Base-by-base conservation (phyloP, 129 eudicot genomes). In the Erigeron canadensis region DNA sequence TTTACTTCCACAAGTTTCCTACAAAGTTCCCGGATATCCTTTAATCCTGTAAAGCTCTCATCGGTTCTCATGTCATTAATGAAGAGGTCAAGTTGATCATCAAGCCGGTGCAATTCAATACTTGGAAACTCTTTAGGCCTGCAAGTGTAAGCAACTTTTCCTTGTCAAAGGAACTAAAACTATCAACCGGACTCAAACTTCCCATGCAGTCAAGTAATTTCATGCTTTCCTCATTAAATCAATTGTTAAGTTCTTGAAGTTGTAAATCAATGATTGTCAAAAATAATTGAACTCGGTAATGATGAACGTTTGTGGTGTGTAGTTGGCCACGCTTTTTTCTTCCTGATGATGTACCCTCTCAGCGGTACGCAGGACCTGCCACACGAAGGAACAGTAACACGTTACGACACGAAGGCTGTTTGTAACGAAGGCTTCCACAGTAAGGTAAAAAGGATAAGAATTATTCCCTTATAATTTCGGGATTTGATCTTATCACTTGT, bases 201-300 rank as follows among this genome's bases (percentile, higher is more conserved):
- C 48, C 22, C 48, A 40, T 63, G 9, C 68, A 39, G 6, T 8
- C 70, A 65, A 65, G 40, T 13, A 67, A 48, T 22, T 48, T 40
- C 43, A 28, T 67, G n/a, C 17, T 15, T 28, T 47, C 60, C 61
- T 67, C 60, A 47, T 67, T 28, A 48, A 67, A 67, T 10, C 60
- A 45, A 48, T 39, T 67, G 37, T 47, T 67, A 60, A 47, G 44
- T 46, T 67, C 71, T 67, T 67, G 57, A 43, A 66, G 57, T 6
- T 21, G 71, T 45, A 21, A 57, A 67, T 67, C 71, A 67, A 47
- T 34, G 60, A 10, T 47, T 8, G 60, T 54, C 9, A 13, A 67
- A 13, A 48, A 67, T 19, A 46, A 22, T 17, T 67, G 60, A 23
- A 67, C 61, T 67, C 18, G 60, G 28, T 12, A 67, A 67, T 47